Evolutionary conservation across 768 basidiomycete species (phyloP), one percentile per base, ranked within the genome.

Genomic region (Coprinopsis strossmayeri): DNA sequence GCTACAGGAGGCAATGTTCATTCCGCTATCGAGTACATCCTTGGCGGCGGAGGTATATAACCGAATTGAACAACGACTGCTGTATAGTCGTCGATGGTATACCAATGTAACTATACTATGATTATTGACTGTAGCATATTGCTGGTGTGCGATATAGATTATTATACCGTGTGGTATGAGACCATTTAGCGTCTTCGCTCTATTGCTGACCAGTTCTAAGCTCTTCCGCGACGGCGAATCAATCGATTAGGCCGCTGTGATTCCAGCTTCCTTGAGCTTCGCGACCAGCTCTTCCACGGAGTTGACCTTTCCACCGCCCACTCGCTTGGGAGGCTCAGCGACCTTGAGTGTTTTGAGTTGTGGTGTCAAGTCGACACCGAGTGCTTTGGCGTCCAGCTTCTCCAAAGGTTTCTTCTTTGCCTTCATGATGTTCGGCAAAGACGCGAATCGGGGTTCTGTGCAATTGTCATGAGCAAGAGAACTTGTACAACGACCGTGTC

Each of bases 401-500:
- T 94, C 84, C 35, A 97, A 67, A 12, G 87, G 84, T 71, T 99
- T 99, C 78, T 97, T 99, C 77, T 97, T 98, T n/a, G 96, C 96
- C 67, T 95, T 94, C 91, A 95, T 95, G 66, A 95, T 95, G 57
- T 91, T 93, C 2, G 92, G 91, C 51, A 99, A 65, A n/a, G 94
- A 92, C 0, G 96, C 96, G 60, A 96, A 99, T 56, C 95, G 86
- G 0, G 95, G 95, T 65, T 95, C 94, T 92, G 41, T 18, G 46
- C 46, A 35, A n/a, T n/a, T n/a, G n/a, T n/a, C n/a, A 40, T 34
- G 44, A 50, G 9, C 53, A 34, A 43, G 48, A 18, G 20, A 25
- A 39, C 20, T 11, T 12, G 21, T 34, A 42, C 28, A 49, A 25
- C 11, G n/a, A 37, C 42, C 18, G 15, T 1, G 11, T 24, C 20